Evolutionary conservation across 306 rosid genomes (phyloP).

Genomic region (Fagus crenata): DNA sequence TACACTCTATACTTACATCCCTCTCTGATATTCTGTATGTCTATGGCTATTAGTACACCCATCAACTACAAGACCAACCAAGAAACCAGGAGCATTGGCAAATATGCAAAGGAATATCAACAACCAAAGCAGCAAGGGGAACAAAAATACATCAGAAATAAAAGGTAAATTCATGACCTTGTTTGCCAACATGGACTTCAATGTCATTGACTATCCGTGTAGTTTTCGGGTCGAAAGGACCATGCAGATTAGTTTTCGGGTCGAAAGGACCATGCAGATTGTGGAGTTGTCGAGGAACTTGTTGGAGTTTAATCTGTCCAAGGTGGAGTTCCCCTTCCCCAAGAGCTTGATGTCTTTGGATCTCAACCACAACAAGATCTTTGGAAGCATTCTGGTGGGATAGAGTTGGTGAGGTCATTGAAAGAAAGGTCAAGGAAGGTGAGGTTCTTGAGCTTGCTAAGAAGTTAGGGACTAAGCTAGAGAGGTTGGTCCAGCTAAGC

Average conservation of each 20-base stretch:
- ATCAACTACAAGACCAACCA: no score
- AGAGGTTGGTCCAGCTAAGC: conserved; percentile 53
- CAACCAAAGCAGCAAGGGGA: no score
- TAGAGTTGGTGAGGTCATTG: conserved; percentile 52
- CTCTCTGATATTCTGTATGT: no score
- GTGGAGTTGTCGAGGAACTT: conserved; percentile 58
- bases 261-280: conserved; percentile 31
- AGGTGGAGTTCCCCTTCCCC: conserved; percentile 43
- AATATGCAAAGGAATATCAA: no score
- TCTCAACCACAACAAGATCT: conserved; percentile 54
- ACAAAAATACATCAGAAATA: no score
- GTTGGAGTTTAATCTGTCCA: conserved; percentile 49
- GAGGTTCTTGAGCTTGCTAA: conserved; percentile 52
- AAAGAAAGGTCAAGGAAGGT: conserved; percentile 45
- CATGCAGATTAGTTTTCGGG: conserved; percentile 61
- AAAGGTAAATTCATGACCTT: conserved; percentile 6
- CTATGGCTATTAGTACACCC: no score
- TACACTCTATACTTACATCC: no score
- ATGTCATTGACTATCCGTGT: conserved; percentile 41
- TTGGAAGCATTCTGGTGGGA: conserved; percentile 53
- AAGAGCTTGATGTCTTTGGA: conserved; percentile 47
- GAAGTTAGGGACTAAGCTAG: conserved; percentile 62
- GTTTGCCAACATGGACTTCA: conserved; percentile 29
- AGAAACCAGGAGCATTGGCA: no score
- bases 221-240: conserved; percentile 55